These are phyloP conservation scores for Calocybe cyanea DNA, from an alignment of 768 basidiomycete species.

Conservation along the genomic window DNA sequence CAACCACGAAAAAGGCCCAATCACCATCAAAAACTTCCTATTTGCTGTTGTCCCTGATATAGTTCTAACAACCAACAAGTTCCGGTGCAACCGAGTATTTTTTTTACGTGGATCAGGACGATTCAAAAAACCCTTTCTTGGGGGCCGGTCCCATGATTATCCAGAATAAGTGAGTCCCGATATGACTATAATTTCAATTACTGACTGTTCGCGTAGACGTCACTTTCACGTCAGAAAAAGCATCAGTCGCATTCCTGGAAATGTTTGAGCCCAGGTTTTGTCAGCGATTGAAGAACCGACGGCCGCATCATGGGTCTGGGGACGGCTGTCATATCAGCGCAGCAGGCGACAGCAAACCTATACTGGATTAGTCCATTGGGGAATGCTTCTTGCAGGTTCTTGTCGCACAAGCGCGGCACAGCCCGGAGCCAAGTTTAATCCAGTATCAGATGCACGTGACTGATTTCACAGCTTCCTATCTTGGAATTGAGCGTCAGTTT, in stretches of 20 bases:
- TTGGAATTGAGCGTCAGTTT: conserved; percentile 17
- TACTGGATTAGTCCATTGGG: background rate
- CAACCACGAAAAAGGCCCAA: background rate
- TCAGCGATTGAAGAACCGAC: background rate
- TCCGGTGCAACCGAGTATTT: conserved; percentile 5
- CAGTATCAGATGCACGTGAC: conserved; percentile 18
- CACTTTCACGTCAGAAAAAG: conserved; percentile 9
- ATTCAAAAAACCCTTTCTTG: conserved; percentile 11
- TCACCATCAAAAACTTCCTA: background rate
- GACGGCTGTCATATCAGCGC: conserved; percentile 2
- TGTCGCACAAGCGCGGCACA: conserved; percentile 1
- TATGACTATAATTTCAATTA: conserved; percentile 4
- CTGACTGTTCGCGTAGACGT: conserved; percentile 3
- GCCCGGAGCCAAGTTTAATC: conserved; percentile 1
- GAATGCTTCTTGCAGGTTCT: background rate
- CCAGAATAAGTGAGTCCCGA: conserved; percentile 3
- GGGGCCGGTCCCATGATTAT: conserved; percentile 12
- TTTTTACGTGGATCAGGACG: background rate
- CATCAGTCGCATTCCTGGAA: conserved; percentile 1
- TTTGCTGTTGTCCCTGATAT: background rate
- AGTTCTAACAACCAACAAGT: background rate
- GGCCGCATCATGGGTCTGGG: conserved; percentile 3
- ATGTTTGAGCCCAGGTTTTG: background rate
- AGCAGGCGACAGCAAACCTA: conserved; percentile 3
- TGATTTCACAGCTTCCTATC: conserved; percentile 17